Percentiles rank a stretch among this genome's conserved stretches.
Evolutionary conservation across 2,329 filamentous ascomycete species (phyloP).

Genomic region (Fusarium ambrosium): DNA sequence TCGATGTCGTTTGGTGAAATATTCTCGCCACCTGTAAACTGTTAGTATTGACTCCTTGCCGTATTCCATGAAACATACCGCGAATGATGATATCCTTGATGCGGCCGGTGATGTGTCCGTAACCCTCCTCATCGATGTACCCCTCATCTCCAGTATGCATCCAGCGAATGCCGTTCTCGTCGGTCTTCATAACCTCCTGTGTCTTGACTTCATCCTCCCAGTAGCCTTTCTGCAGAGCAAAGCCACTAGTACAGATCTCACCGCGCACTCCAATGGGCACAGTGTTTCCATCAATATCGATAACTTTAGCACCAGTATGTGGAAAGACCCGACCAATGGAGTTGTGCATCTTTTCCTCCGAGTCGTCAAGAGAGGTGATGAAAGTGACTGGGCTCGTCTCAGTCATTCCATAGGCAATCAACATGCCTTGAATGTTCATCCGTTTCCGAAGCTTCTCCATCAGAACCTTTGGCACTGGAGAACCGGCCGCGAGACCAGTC

Average conservation of each 20-base stretch:
- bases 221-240: slow-evolving; percentile 71
- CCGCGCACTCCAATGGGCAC: slow-evolving; percentile 69
- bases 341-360: slow-evolving; percentile 72
- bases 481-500: neutral
- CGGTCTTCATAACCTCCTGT: slow-evolving; percentile 42
- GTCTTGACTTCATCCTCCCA: slow-evolving; percentile 65
- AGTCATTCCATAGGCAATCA: slow-evolving; percentile 71
- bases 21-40: slow-evolving; percentile 13
- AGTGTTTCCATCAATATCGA: slow-evolving; percentile 66
- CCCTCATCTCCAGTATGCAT: slow-evolving; percentile 69
- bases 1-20: slow-evolving; percentile 20
- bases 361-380: slow-evolving; percentile 77
- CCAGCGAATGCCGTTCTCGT: slow-evolving; percentile 62
- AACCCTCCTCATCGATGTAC: slow-evolving; percentile 60
- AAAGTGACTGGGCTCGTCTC: slow-evolving; percentile 71
- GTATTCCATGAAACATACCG: slow-evolving; percentile 55
- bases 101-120: slow-evolving; percentile 71
- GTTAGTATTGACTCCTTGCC: neutral
- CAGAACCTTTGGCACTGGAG: neutral
- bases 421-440: slow-evolving; percentile 2
- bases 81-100: slow-evolving; percentile 81
- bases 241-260: slow-evolving; percentile 75
- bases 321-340: slow-evolving; percentile 74
- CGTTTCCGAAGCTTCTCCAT: slow-evolving; percentile 1
- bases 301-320: slow-evolving; percentile 72